phyloP scores from a whole-genome alignment of 768 basidiomycete genomes.

The Russula griseocarnosa region DNA sequence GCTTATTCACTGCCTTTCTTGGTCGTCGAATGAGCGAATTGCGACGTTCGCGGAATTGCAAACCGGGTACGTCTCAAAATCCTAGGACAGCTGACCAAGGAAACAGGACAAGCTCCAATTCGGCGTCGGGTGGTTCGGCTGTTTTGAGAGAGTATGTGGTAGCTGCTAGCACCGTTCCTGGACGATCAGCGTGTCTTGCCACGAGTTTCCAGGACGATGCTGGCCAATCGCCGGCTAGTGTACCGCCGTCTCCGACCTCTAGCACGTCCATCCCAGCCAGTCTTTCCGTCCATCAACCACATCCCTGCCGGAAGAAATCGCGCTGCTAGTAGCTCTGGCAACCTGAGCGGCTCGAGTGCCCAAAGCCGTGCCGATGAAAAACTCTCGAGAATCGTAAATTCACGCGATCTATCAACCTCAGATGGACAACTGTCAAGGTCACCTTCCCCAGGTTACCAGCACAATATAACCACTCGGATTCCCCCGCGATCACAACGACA shows the following conservation, averaged over 20 bases:
- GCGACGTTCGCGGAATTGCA: background rate
- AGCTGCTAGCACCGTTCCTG: slow-evolving; percentile 2
- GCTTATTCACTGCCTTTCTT: background rate
- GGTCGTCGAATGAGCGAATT: slow-evolving; percentile 1
- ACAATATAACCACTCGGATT: background rate
- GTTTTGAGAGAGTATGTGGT: slow-evolving; percentile 2
- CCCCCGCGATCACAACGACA: background rate
- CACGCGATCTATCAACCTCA: background rate
- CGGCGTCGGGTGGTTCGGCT: background rate
- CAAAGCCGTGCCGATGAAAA: slow-evolving; percentile 12
- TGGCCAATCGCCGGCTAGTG: background rate
- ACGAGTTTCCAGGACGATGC: background rate
- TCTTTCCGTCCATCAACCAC: background rate
- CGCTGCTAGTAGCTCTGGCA: background rate
- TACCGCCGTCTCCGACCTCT: background rate
- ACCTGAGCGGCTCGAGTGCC: slow-evolving; percentile 2
- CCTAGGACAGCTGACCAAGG: background rate
- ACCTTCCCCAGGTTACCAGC: background rate
- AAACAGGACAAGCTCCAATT: no score
- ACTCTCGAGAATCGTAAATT: slow-evolving; percentile 4
- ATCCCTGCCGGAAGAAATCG: background rate
- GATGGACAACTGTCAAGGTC: slow-evolving; percentile 5
- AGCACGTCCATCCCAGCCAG: background rate
- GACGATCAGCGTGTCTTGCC: background rate
- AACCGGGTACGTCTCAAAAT: background rate